A percentile compares a stretch with the other conserved stretches of the same genome.
Conservation (phyloP, 2,329 filamentous ascomycete species). For the Mariannaea sp. region DNA sequence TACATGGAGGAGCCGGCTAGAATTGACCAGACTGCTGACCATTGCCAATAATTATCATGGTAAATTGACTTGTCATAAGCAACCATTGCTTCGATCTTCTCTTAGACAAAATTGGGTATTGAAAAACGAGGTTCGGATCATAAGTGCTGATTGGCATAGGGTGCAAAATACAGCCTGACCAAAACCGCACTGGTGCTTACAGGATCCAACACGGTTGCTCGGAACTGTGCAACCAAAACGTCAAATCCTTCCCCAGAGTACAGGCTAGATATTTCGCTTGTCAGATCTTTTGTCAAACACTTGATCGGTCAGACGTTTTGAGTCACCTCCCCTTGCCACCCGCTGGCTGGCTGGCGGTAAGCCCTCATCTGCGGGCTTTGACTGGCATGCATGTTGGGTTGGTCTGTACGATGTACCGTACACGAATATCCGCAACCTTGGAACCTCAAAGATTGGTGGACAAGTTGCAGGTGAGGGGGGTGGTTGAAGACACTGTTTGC, state of each 20-base stretch:
- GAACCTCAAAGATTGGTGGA: slow-evolving; percentile 21
- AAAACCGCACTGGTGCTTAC: background rate
- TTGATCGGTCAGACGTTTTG: slow-evolving; percentile 1
- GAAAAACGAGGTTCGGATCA: background rate
- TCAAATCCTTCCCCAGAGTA: too few species aligned
- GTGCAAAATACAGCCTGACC: background rate
- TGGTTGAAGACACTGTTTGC: slow-evolving; percentile 12
- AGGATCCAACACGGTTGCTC: background rate
- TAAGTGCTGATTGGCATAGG: slow-evolving; percentile 1
- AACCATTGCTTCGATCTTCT: too few species aligned
- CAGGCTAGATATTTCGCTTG: slow-evolving; percentile 6
- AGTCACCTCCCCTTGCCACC: slow-evolving; percentile 17
- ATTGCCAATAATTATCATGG: too few species aligned
- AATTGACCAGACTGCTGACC: background rate
- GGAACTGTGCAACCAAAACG: background rate
- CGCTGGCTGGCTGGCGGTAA: slow-evolving; percentile 1
- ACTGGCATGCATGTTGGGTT: slow-evolving; percentile 21
- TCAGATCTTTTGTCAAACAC: slow-evolving; percentile 15
- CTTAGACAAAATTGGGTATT: slow-evolving; percentile 2
- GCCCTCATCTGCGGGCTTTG: slow-evolving; percentile 17
- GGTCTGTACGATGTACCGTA: slow-evolving; percentile 21
- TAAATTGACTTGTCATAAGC: too few species aligned
- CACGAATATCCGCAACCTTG: too few species aligned
- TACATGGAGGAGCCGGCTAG: slow-evolving; percentile 3
- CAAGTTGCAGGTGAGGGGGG: slow-evolving; percentile 23